Conservation (phyloP, 345 rosid species). For the Rubroshorea leprosula region DNA sequence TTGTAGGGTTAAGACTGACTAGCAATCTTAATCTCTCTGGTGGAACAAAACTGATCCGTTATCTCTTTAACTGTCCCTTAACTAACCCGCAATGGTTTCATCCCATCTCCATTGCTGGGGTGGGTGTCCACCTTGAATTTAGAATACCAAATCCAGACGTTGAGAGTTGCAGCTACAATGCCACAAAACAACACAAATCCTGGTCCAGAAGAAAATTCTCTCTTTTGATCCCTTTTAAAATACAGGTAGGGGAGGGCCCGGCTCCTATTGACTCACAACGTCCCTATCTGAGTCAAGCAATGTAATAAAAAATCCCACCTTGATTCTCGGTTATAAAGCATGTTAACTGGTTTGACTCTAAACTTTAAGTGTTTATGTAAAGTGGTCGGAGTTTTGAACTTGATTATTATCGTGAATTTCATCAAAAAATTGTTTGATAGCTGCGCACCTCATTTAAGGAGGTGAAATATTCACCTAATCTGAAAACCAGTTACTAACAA, state of each 20-base stretch:
- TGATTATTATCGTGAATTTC: not conserved
- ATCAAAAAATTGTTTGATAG: no score
- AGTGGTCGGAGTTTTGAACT: not conserved
- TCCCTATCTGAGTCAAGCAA: no score
- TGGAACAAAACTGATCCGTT: not conserved
- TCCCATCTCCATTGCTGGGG: not conserved
- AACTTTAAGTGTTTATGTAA: not conserved
- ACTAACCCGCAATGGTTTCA: constrained; percentile 1
- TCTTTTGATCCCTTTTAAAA: no score
- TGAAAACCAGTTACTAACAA: no score
- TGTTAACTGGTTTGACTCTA: no score
- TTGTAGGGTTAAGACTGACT: no score
- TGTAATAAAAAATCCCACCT: not conserved
- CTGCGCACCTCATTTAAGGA: no score
- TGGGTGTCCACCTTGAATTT: constrained; percentile 7
- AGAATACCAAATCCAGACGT: not conserved
- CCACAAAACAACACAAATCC: not conserved
- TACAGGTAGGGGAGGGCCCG: no score
- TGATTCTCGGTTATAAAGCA: constrained; percentile 8
- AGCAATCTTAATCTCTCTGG: constrained; percentile 1
- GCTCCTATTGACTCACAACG: no score
- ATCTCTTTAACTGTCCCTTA: not conserved
- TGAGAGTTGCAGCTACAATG: no score
- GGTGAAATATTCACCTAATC: no score
- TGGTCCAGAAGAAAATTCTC: no score